Evolutionary conservation across 768 basidiomycete genomes (phyloP).

Genomic region (Hypsizygus marmoreus): DNA sequence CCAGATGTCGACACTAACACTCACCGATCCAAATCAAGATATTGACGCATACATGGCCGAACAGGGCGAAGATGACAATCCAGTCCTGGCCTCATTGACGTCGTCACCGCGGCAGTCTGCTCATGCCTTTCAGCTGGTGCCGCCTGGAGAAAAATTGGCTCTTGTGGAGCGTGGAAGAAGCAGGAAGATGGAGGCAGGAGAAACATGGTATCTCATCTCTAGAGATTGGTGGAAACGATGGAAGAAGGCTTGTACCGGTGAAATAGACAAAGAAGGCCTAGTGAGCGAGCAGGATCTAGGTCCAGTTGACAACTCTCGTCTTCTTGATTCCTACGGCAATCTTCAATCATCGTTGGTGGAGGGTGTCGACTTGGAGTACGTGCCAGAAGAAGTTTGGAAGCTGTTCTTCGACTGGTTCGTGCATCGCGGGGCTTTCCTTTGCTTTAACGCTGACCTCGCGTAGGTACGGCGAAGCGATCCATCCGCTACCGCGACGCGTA

Average conservation of each 20-base stretch:
- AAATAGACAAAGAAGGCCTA: constrained; percentile 66
- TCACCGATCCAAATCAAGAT: constrained; percentile 48
- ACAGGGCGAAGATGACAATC: constrained; percentile 47
- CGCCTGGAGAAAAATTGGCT: constrained; percentile 49
- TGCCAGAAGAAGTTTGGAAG: constrained; percentile 74
- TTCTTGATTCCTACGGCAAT: constrained; percentile 58
- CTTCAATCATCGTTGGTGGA: constrained; percentile 52
- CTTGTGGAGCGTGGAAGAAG: constrained; percentile 49
- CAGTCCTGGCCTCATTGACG: constrained; percentile 28
- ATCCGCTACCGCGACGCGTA: constrained; percentile 66
- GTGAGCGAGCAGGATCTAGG: constrained; percentile 65
- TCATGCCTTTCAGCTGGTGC: constrained; percentile 25
- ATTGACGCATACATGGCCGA: constrained; percentile 72
- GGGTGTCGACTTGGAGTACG: constrained; percentile 70
- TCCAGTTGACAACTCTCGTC: constrained; percentile 71
- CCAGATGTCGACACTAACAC: constrained; percentile 44
- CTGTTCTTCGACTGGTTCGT: constrained; percentile 70
- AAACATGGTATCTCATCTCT: constrained; percentile 80
- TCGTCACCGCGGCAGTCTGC: constrained; percentile 22
- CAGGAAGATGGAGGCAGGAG: constrained; percentile 57
- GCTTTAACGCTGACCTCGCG: not conserved
- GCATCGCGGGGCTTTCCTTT: constrained; percentile 6
- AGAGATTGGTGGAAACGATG: constrained; percentile 75
- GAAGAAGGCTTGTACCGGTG: constrained; percentile 69
- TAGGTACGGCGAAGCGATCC: constrained; percentile 72